Evolutionary conservation across 177 flowering plant species (phyloP), one percentile per base, ranked within the genome.

Genomic region (Tripterygium wilfordii): DNA sequence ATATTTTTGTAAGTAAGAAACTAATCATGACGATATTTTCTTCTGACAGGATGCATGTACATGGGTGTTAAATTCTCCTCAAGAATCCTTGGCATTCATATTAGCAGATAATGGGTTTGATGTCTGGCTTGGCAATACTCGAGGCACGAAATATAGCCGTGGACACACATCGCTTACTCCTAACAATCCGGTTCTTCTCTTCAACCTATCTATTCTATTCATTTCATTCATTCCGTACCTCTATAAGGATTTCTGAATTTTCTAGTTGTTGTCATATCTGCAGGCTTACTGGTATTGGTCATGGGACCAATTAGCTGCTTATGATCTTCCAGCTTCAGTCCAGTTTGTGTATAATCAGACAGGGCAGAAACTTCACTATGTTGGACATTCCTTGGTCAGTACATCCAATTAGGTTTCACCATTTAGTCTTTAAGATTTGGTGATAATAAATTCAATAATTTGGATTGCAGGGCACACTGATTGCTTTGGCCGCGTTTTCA

Each of bases 91-190:
- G 51, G 85, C 83, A 7, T 75, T 69, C 51, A 54, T 78, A 38
- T 65, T 88, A 69, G 87, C 89, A 1, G 96, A 88, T 51, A 68
- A 62, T 36, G 87, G 87, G 6, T 88, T 58, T 49, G 91, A 88
- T 42, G 96, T 85, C 25, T 85, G 95, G 95, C 54, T 85, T 25
- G 71, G 77, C 33, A 85, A 85, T 38, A 63, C 68, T 15, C 80
- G 91, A 23, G 96, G 91, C 20, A 85, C 95, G 29, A 71, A 60
- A 54, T 79, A 56, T 44, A 81, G 91, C 69, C 69, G 55, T 0
- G 61, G 77, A 8, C 95, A 88, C 50, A 64, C 68, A 1, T 70
- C 77, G 5, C 78, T 83, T 10, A 58, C 54, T 60, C 58, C 78
- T 10, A 29, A 63, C 42, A 73, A 77, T 36, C 19, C 65, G 52